Conservation (phyloP, 2,329 filamentous ascomycete genomes). For the Calonectria ilicicola region DNA sequence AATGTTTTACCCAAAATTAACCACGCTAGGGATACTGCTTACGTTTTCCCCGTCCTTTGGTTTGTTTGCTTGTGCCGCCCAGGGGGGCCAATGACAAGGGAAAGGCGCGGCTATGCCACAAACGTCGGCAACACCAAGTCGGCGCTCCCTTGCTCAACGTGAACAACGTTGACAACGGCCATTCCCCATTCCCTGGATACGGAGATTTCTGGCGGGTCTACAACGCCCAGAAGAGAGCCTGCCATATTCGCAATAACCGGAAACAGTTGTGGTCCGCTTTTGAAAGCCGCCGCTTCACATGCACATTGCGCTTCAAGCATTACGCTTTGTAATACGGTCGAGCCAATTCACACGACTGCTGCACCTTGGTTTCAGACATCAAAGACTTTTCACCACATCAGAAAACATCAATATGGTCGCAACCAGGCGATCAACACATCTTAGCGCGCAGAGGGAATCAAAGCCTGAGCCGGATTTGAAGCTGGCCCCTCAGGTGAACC, state of each 20-base stretch:
- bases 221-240: not conserved
- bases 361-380: not conserved
- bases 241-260: not conserved
- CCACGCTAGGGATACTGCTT: not conserved
- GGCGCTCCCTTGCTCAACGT: not conserved
- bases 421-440: slow-evolving; percentile 55
- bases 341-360: slow-evolving; percentile 24
- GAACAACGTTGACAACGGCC: slow-evolving; percentile 6
- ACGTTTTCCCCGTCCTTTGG: not conserved
- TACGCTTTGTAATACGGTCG: not conserved
- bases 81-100: slow-evolving; percentile 8
- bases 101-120: slow-evolving; percentile 18
- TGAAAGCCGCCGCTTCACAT: slow-evolving; percentile 22
- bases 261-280: not conserved
- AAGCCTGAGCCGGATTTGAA: slow-evolving; percentile 34
- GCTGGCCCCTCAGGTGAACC: slow-evolving; percentile 32
- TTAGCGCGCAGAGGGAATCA: slow-evolving; percentile 45
- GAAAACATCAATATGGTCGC: slow-evolving; percentile 46
- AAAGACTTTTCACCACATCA: slow-evolving; percentile 21
- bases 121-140: not conserved
- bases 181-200: not conserved
- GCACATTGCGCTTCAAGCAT: slow-evolving; percentile 20
- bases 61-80: not conserved
- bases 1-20: not conserved
- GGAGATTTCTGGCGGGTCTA: not conserved